phyloP scores from a whole-genome alignment of 2,329 filamentous ascomycete species.

The Epichloe aotearoae region DNA sequence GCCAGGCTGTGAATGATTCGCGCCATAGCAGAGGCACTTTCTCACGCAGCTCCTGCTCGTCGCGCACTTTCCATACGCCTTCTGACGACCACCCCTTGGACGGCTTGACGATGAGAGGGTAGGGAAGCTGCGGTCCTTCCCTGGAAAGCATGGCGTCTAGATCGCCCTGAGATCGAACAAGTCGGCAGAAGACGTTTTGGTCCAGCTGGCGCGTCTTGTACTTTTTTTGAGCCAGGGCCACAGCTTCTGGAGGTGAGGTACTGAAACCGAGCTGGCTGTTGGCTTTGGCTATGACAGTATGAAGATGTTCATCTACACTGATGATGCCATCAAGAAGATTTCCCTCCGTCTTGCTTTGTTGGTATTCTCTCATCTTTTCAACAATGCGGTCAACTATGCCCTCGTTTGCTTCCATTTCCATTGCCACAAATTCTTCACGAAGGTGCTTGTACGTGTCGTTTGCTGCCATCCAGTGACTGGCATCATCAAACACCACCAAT shows the following conservation, averaged over 20 bases:
- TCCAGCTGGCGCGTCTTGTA: neutral
- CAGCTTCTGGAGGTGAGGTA: neutral
- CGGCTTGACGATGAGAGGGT: neutral
- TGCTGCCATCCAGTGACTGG: neutral
- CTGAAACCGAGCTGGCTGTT: neutral
- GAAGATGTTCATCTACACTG: neutral
- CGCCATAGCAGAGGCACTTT: neutral
- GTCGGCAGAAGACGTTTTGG: neutral
- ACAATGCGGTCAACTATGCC: neutral
- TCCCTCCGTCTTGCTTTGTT: neutral
- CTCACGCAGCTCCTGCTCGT: neutral
- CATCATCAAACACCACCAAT: neutral
- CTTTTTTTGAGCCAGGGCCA: neutral
- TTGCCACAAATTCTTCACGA: neutral
- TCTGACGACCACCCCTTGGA: neutral
- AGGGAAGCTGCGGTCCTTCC: neutral
- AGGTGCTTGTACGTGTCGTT: neutral
- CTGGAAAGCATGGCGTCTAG: neutral
- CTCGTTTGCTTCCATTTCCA: neutral
- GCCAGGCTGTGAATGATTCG: neutral
- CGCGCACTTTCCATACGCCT: neutral
- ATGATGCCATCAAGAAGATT: neutral
- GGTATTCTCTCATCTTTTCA: neutral
- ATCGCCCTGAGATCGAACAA: neutral
- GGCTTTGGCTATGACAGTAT: neutral